phyloP scores from a whole-genome alignment of 2,329 filamentous ascomycete genomes.

The Aspergillus latus region DNA sequence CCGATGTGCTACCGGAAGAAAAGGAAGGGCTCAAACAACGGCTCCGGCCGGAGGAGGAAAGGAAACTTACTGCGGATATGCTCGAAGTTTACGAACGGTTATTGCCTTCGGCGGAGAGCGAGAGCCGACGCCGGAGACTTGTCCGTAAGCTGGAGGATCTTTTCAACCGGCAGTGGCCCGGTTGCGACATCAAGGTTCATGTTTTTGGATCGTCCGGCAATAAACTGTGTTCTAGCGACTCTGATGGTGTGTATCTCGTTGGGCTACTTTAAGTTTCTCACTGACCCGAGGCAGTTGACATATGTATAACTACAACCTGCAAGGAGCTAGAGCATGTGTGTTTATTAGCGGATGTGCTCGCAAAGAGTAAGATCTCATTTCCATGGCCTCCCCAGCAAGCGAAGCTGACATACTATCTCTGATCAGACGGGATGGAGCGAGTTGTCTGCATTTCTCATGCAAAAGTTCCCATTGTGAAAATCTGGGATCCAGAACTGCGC shows the following conservation, averaged over 20 bases:
- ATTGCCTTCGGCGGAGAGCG: conserved; percentile 76
- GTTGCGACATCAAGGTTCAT: conserved; percentile 82
- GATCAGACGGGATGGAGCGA: conserved; percentile 86
- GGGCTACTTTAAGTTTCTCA: neutral
- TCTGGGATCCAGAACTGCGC: conserved; percentile 91
- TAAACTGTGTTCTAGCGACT: conserved; percentile 88
- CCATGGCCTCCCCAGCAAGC: neutral
- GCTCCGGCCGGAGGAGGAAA: conserved; percentile 70
- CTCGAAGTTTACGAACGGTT: conserved; percentile 79
- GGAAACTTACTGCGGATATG: conserved; percentile 77
- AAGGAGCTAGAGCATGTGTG: conserved; percentile 87
- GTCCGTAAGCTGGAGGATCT: conserved; percentile 85
- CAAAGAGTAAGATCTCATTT: conserved; percentile 65
- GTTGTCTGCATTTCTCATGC: conserved; percentile 92
- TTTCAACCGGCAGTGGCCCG: conserved; percentile 89
- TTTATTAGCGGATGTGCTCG: conserved; percentile 80
- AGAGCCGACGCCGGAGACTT: conserved; percentile 70
- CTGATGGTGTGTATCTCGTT: conserved; percentile 68
- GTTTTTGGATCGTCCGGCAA: conserved; percentile 99
- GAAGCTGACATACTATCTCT: conserved; percentile 18
- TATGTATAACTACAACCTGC: conserved; percentile 92
- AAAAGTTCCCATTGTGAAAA: conserved; percentile 97
- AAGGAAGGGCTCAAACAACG: conserved; percentile 68
- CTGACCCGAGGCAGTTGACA: conserved; percentile 68
- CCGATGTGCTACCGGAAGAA: conserved; percentile 70